These are phyloP conservation scores for Trichoderma citrinoviride DNA, from an alignment of 2,329 filamentous ascomycete species.

Conservation along the genomic window DNA sequence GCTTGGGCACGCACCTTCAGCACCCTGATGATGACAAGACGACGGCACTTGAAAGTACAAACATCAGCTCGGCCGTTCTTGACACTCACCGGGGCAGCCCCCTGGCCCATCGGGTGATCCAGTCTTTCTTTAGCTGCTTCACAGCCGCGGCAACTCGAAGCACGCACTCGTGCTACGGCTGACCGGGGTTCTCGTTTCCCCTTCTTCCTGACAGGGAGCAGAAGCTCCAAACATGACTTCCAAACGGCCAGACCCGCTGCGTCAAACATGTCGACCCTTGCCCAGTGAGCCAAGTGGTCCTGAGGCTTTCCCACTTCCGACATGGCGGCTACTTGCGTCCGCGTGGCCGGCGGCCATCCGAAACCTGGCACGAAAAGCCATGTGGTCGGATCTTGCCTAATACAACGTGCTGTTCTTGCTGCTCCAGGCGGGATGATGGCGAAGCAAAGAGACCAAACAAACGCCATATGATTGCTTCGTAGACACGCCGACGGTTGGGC, in stretches of 20 bases:
- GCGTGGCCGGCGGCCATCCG: conserved; percentile 24
- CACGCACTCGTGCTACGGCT: conserved; percentile 19
- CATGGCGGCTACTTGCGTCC: conserved; percentile 24
- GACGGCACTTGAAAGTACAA: background rate
- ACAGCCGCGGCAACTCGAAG: conserved; percentile 17
- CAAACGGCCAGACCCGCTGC: conserved; percentile 14
- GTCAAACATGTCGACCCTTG: conserved; percentile 12
- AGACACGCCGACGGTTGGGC: background rate
- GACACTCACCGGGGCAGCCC: background rate
- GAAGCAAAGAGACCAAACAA: background rate
- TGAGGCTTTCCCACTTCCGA: conserved; percentile 24
- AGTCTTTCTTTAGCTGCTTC: conserved; percentile 11
- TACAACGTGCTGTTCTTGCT: conserved; percentile 18
- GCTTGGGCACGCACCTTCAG: background rate
- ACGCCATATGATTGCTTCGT: background rate
- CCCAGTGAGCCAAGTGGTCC: conserved; percentile 21
- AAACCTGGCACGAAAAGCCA: conserved; percentile 22
- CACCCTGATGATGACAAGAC: background rate
- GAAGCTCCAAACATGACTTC: conserved; percentile 9
- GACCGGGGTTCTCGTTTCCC: conserved; percentile 12
- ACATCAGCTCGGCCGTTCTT: conserved; percentile 15
- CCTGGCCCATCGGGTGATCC: conserved; percentile 6
- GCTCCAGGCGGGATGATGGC: background rate
- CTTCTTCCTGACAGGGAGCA: conserved; percentile 13
- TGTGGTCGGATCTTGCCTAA: conserved; percentile 24